These are phyloP conservation scores for Euphorbia neoarborescens DNA, from an alignment of 441 rosid species.

Conservation along the genomic window DNA sequence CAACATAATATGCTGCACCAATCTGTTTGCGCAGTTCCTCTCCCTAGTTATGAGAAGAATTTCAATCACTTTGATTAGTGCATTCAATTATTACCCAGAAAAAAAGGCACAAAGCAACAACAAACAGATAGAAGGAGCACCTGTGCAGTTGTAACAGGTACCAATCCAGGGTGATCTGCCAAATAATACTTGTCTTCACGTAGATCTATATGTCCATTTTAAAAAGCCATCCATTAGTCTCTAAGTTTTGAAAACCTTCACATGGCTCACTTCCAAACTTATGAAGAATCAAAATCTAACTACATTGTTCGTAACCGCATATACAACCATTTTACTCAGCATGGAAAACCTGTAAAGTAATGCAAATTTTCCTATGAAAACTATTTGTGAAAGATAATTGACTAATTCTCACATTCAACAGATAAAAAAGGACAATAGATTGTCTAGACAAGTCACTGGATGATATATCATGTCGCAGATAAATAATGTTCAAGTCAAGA, in stretches of 20 bases:
- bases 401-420: not conserved
- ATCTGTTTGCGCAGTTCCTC: conserved; percentile 93
- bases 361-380: not conserved
- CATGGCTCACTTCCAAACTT: not conserved
- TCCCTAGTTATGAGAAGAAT: conserved; percentile 43
- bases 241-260: conserved; percentile 6
- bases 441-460: not conserved
- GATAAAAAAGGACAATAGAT: not conserved
- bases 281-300: not conserved
- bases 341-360: not conserved
- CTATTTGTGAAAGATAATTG: not conserved
- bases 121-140: conserved; percentile 29
- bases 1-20: conserved; percentile 84
- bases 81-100: conserved; percentile 15
- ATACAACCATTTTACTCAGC: not conserved
- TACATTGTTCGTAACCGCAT: not conserved
- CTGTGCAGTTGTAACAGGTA: conserved; percentile 90
- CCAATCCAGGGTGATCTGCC: conserved; percentile 93
- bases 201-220: conserved; percentile 54
- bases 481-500: not conserved
- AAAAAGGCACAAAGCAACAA: conserved; percentile 12
- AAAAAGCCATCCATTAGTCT: conserved; percentile 19
- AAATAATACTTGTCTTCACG: conserved; percentile 91
- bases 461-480: too few species aligned
- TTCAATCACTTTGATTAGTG: conserved; percentile 14